Evolutionary conservation across 805 yeast species (phyloP), one percentile per base, ranked within the genome.

Genomic region (Nakazawaea holstii): DNA sequence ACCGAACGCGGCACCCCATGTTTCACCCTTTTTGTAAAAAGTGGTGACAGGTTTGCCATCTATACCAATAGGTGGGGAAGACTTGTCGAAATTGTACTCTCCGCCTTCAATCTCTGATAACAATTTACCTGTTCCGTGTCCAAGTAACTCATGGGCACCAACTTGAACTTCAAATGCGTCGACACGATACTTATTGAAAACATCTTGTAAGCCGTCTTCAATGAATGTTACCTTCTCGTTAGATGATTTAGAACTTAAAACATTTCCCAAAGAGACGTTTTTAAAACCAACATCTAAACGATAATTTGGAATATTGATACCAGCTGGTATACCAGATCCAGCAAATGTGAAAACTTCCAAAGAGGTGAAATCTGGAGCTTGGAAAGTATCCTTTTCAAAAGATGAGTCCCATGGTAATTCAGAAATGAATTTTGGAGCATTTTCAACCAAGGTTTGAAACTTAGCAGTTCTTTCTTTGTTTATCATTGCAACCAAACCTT

Each of bases 101-200:
- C 73, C 73, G 4, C 70, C 67, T 50, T 70, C 73, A 52, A 75
- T 75, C 58, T 82, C 80, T 56, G 72, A 64, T 55, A 89, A 69
- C 49, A 89, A 71, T 65, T 88, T 89, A 43, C 97, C 97, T 4
- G 94, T 79, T 36, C 96, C 97, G 60, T 89, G 97, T 13, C 97
- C 96, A 52, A 89, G 73, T 53, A 89, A 72, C 66, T 89, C 97
- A 66, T 89, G 97, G 57, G 89, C 84, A 47, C 96, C 97, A 43
- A 89, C 97, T 67, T 89, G 96, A 39, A 89, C 94, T 65, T 89
- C 96, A 62, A 89, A 89, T 0, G 96, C 84, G 41, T 85, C 91
- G 41, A 79, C 84, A 59, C 88, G 76, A 70, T 84, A 84, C 60
- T 83, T 78, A 51, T 82, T 78, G 68, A 77, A 88, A 39, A 80